A percentile compares a stretch with the other conserved stretches of the same genome.
phyloP scores from a whole-genome alignment of 148 eudicot genomes.

The Camellia lanceoleosa region DNA sequence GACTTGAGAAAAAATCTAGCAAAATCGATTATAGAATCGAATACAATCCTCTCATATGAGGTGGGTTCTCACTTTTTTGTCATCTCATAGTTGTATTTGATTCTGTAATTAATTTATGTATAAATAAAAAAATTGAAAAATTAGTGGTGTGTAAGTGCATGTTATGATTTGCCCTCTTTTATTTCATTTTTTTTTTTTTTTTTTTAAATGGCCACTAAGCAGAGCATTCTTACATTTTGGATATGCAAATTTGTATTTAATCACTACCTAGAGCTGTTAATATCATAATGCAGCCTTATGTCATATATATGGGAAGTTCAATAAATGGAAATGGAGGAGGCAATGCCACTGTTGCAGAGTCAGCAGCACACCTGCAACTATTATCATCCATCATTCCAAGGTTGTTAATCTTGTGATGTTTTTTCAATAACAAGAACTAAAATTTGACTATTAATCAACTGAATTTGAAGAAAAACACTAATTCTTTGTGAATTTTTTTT shows the following conservation, averaged over 20 bases:
- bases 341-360: conserved; percentile 27
- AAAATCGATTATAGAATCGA: too few species aligned
- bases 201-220: neutral
- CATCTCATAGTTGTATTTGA: too few species aligned
- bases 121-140: too few species aligned
- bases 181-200: neutral
- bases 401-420: conserved; percentile 1
- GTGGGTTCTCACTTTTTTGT: too few species aligned
- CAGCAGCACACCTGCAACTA: conserved; percentile 41
- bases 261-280: neutral
- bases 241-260: neutral
- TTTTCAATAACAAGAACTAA: neutral
- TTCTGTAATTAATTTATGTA: too few species aligned
- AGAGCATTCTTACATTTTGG: neutral
- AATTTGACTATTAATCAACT: neutral
- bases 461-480: neutral
- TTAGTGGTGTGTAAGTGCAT: too few species aligned
- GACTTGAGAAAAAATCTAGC: too few species aligned
- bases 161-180: neutral
- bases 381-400: conserved; percentile 53
- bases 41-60: too few species aligned
- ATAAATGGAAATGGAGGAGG: conserved; percentile 13
- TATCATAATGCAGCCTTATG: conserved; percentile 39
- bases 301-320: conserved; percentile 66
- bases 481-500: neutral